Evolutionary conservation across 2,329 filamentous ascomycete genomes (phyloP).

Genomic region (Hansfordia pulvinata): DNA sequence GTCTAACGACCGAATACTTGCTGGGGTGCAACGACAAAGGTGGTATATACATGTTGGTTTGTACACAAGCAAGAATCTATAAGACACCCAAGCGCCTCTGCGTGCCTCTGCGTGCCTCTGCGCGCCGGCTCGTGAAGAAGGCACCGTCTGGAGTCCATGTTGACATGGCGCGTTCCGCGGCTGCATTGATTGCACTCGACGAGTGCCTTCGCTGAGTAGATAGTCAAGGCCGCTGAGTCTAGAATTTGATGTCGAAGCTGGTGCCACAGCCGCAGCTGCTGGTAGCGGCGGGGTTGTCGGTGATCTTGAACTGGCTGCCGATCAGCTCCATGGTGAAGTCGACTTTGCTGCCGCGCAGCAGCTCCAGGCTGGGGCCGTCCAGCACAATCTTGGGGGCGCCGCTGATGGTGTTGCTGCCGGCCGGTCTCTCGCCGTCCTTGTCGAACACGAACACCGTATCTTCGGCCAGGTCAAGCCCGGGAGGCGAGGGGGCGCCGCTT

Average conservation of each 20-base stretch:
- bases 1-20: no score
- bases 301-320: constrained; percentile 88
- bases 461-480: constrained; percentile 45
- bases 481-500: constrained; percentile 6
- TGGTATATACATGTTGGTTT: no score
- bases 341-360: constrained; percentile 86
- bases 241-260: constrained; percentile 84
- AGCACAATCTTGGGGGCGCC: constrained; percentile 58
- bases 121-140: no score
- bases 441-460: constrained; percentile 77
- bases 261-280: constrained; percentile 96
- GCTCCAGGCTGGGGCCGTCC: constrained; percentile 73
- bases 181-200: no score
- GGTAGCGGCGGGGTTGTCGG: constrained; percentile 80
- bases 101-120: no score
- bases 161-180: no score
- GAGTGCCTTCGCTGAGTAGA: no score
- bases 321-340: constrained; percentile 87
- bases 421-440: constrained; percentile 28
- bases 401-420: constrained; percentile 3
- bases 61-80: no score
- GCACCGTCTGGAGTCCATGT: no score
- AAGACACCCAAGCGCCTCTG: no score
- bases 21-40: no score
- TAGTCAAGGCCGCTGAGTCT: no score